These are phyloP conservation scores for Colletotrichum lentis DNA, from an alignment of 2,329 filamentous ascomycete species.

Conservation along the genomic window DNA sequence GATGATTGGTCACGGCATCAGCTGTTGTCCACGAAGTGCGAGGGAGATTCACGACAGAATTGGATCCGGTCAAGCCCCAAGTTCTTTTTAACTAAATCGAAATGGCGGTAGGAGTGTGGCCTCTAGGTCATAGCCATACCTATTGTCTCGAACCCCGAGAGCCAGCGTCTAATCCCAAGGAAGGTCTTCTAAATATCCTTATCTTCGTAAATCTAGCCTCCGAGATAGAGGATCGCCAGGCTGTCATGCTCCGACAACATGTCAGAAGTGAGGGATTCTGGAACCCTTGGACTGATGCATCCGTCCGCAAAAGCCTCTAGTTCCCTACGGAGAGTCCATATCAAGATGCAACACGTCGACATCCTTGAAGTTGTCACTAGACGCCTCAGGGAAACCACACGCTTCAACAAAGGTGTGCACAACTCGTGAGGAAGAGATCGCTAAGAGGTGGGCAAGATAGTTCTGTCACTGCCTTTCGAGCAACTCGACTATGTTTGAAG, in stretches of 20 bases:
- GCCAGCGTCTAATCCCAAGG: background rate
- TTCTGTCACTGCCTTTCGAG: background rate
- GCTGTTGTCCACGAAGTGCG: background rate
- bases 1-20: background rate
- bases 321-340: background rate
- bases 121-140: background rate
- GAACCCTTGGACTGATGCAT: background rate
- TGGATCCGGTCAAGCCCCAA: constrained; percentile 2
- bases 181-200: background rate
- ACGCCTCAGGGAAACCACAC: background rate
- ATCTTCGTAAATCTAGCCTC: background rate
- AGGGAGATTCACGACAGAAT: background rate
- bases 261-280: too few relatives aligned
- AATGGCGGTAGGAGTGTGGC: background rate
- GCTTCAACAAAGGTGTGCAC: background rate
- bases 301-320: background rate
- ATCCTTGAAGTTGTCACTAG: background rate
- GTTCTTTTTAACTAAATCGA: background rate
- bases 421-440: background rate
- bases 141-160: too few relatives aligned
- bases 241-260: background rate
- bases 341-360: background rate
- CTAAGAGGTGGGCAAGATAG: too few relatives aligned
- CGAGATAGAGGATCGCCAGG: background rate
- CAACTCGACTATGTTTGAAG: background rate